These are phyloP conservation scores for Hypoxylon sp. DNA, from an alignment of 2,329 filamentous ascomycete genomes.

Conservation along the genomic window DNA sequence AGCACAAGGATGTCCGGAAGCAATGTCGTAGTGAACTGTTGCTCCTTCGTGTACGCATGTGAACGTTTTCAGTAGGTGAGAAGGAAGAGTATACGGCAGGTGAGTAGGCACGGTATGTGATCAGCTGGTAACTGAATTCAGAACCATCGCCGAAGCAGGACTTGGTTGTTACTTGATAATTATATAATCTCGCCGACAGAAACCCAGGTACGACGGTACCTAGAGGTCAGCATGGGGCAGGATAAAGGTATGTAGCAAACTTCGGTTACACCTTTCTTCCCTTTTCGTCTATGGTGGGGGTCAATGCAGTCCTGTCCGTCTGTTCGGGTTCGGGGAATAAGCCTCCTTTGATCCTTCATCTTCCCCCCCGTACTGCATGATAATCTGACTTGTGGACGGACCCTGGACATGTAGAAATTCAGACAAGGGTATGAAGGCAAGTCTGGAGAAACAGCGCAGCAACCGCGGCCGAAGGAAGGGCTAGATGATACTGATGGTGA, in stretches of 20 bases:
- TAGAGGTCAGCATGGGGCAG: conserved; percentile 12
- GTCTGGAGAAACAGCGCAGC: conserved; percentile 18
- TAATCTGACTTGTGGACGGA: conserved; percentile 22
- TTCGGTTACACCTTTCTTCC: conserved; percentile 4
- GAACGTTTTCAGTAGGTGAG: conserved; percentile 12
- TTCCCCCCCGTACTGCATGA: conserved; percentile 27
- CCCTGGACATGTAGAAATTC: too few relatives aligned
- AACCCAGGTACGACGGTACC: too few relatives aligned
- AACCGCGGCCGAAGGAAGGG: conserved; percentile 12
- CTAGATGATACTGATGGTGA: too few relatives aligned
- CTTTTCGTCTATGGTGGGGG: conserved; percentile 27
- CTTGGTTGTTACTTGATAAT: conserved; percentile 22
- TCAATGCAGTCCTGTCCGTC: conserved; percentile 22
- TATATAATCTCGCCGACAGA: conserved; percentile 20
- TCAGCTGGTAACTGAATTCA: too few relatives aligned
- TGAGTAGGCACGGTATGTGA: too few relatives aligned
- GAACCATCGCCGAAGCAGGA: not conserved
- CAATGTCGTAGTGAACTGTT: conserved; percentile 4
- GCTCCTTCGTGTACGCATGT: conserved; percentile 16
- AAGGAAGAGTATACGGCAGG: too few relatives aligned
- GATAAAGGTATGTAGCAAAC: conserved; percentile 19
- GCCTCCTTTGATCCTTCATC: too few relatives aligned
- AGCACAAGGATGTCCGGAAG: conserved; percentile 10
- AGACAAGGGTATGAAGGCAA: too few relatives aligned
- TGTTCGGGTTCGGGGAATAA: conserved; percentile 27